Evolutionary conservation across 2,329 filamentous ascomycete genomes (phyloP), one percentile per base, ranked within the genome.

Genomic region (Penicillium sp.): DNA sequence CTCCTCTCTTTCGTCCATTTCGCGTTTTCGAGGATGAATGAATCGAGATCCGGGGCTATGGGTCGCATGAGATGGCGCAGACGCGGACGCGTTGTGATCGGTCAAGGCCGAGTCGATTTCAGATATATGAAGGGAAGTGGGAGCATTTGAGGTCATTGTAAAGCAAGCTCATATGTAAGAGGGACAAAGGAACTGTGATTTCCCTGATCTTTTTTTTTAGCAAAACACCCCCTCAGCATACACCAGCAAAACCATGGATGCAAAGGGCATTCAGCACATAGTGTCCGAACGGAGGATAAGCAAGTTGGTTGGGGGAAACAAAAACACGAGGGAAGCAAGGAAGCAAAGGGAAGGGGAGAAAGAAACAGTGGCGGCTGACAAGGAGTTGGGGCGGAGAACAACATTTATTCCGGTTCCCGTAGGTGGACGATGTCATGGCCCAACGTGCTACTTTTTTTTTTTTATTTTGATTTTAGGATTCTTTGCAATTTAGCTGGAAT

Each of bases 361-460:
- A 61, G 43, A 57, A 58, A 59, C 56, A 60, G 63, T 67, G 64
- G 64, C 64, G 66, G 67, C 67, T 69, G 68, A 69, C 66, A 66
- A 69, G 67, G 66, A 64, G 63, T 62, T 67, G 65, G 63, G 66
- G 61, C 59, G 63, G 61, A 66, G 63, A 66, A 66, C 64, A 64
- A 66, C 64, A 66, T 64, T 63, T 63, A 56, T 58, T 62, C 59
- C 57, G 59, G 55, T 47, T 54, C 26, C 38, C 49, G 29, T 43
- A 24, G 37, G 48, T 51, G 38, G 38, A 51, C 47, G 53, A 56
- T 56, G 53, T 56, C 53, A 56, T 56, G 53, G 48, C 53, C 53
- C 53, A 46, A 55, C 47, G 10, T 55, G 20, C 43, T 32, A 40
- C 29, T n/a, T 29, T 29, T 51, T 9, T 40, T n/a, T 35, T 51